These are phyloP conservation scores for Elsinoe fawcettii DNA, from an alignment of 2,329 filamentous ascomycete genomes.

Conservation along the genomic window DNA sequence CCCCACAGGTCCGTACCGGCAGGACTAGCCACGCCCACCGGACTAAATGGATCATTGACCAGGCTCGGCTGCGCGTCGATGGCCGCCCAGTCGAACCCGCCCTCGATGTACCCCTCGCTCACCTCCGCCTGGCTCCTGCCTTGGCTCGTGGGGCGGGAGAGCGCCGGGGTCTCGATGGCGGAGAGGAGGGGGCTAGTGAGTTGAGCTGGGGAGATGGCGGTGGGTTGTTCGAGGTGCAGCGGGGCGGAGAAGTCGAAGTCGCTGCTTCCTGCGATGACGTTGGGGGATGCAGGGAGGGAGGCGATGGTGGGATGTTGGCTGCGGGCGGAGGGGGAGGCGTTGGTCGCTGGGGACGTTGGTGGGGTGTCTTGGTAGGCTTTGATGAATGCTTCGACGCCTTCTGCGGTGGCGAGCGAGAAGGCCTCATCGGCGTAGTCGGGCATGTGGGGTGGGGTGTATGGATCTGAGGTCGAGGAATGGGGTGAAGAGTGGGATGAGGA, in stretches of 20 bases:
- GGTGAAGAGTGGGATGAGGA: conserved; percentile 15
- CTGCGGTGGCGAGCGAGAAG: conserved; percentile 7
- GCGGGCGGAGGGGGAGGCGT: conserved; percentile 1
- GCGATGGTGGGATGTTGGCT: not conserved
- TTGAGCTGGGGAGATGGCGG: not conserved
- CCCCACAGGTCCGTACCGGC: conserved; percentile 11
- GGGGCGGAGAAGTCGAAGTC: conserved; percentile 12
- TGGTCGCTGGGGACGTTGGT: conserved; percentile 17
- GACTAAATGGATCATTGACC: conserved; percentile 14
- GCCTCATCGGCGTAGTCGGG: conserved; percentile 13
- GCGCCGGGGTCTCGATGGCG: conserved; percentile 8
- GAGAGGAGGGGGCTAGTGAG: not conserved
- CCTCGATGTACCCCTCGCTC: conserved; percentile 11
- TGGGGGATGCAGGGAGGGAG: not conserved
- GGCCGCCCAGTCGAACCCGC: conserved; percentile 16
- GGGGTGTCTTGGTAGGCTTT: conserved; percentile 17
- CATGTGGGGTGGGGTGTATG: conserved; percentile 17
- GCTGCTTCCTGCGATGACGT: not conserved
- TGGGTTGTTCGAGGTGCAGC: not conserved
- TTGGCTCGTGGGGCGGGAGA: not conserved
- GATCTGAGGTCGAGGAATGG: conserved; percentile 14
- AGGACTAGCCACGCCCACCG: conserved; percentile 11
- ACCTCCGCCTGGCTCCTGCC: conserved; percentile 13
- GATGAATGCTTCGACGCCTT: conserved; percentile 15
- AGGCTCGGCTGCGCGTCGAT: conserved; percentile 19